Evolutionary conservation across 2,329 filamentous ascomycete genomes (phyloP).

Genomic region (Penicillium oxalicum): DNA sequence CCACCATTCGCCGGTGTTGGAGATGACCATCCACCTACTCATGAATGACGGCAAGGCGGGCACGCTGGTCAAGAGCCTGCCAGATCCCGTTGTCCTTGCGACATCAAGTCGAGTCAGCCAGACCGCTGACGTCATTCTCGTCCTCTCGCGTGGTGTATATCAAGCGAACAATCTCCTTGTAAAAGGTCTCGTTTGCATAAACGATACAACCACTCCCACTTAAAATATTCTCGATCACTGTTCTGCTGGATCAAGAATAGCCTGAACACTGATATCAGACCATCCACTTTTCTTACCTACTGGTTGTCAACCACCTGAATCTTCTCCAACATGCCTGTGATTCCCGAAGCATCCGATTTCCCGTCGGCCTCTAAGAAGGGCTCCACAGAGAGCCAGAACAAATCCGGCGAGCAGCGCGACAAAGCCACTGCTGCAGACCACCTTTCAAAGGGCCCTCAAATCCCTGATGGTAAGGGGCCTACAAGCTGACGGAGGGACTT

Average conservation of each 20-base stretch:
- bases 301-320: neutral
- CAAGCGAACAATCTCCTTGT: too few species aligned
- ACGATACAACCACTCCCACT: too few species aligned
- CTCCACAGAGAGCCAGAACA: slow-evolving; percentile 14
- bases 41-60: neutral
- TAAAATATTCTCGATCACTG: too few species aligned
- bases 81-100: neutral
- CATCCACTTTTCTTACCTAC: too few species aligned
- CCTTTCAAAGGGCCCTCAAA: slow-evolving; percentile 42
- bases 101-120: neutral
- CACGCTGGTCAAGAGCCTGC: too few species aligned
- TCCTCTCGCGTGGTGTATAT: too few species aligned
- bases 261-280: too few species aligned
- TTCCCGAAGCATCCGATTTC: slow-evolving; percentile 25
- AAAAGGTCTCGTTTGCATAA: too few species aligned
- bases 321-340: slow-evolving; percentile 24
- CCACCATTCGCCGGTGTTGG: too few species aligned
- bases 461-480: slow-evolving; percentile 34
- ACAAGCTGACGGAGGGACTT: slow-evolving; percentile 4
- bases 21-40: too few species aligned
- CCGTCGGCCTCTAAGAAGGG: slow-evolving; percentile 17
- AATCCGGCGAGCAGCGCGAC: slow-evolving; percentile 29
- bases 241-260: too few species aligned
- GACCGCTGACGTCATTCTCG: slow-evolving; percentile 19
- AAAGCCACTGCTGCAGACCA: slow-evolving; percentile 32